Conservation (phyloP, 345 rosid species). For the Dimocarpus longan region DNA sequence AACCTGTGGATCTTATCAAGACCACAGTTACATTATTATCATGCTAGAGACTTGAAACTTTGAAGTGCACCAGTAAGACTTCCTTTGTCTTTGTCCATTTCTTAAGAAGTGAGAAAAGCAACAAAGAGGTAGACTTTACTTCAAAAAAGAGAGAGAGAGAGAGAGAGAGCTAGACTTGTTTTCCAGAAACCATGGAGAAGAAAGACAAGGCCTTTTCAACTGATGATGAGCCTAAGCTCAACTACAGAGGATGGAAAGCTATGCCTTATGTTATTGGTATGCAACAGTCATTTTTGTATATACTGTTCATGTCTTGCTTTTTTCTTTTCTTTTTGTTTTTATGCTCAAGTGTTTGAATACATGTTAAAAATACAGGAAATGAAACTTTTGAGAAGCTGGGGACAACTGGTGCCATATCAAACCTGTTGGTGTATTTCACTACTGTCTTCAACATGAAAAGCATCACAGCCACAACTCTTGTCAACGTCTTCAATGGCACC, state of each 20-base stretch:
- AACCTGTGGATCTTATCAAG: too few species aligned
- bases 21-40: background rate
- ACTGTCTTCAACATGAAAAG: constrained; percentile 68
- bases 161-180: background rate
- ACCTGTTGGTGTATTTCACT: constrained; percentile 58
- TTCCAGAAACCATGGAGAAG: constrained; percentile 25
- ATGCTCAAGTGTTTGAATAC: background rate
- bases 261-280: constrained; percentile 79
- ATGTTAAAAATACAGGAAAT: constrained; percentile 46
- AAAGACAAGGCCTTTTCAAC: background rate
- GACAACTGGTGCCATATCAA: constrained; percentile 54
- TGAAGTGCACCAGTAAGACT: background rate
- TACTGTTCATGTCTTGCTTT: background rate
- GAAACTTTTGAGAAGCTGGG: constrained; percentile 75
- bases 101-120: too few species aligned
- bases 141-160: too few species aligned
- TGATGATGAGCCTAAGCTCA: constrained; percentile 41
- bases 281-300: background rate
- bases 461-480: constrained; percentile 59
- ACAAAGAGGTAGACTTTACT: too few species aligned
- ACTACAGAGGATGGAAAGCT: constrained; percentile 73
- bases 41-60: background rate
- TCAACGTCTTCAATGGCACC: constrained; percentile 62
- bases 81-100: too few species aligned
- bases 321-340: background rate